These are phyloP conservation scores for Exophiala alcalophila DNA, from an alignment of 2,329 filamentous ascomycete genomes.

Conservation along the genomic window DNA sequence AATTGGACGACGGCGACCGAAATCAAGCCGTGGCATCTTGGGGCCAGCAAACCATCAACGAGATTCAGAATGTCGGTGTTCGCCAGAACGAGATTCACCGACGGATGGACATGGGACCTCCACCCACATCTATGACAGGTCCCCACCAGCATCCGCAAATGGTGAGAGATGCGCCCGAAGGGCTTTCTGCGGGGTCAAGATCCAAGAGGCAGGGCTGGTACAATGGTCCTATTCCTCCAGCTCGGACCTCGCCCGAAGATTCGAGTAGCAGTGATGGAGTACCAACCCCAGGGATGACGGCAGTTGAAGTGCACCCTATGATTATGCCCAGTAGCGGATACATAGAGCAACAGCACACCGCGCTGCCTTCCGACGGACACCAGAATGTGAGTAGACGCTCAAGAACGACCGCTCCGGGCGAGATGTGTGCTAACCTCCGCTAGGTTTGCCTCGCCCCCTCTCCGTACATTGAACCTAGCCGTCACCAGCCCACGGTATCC, in stretches of 20 bases:
- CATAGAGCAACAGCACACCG: constrained; percentile 43
- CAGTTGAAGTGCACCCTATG: constrained; percentile 48
- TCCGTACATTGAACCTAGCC: constrained; percentile 19
- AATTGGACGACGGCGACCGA: constrained; percentile 37
- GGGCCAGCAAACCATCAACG: constrained; percentile 45
- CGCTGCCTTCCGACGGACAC: constrained; percentile 37
- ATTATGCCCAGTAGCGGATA: constrained; percentile 49
- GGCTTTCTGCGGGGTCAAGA: constrained; percentile 18
- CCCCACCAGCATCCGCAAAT: constrained; percentile 29
- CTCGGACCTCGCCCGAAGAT: constrained; percentile 47
- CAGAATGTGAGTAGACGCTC: constrained; percentile 40
- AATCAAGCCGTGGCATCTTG: constrained; percentile 41
- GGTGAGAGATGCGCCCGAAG: constrained; percentile 23
- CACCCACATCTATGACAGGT: constrained; percentile 14
- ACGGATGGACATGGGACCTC: constrained; percentile 23
- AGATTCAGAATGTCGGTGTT: constrained; percentile 34
- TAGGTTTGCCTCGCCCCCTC: constrained; percentile 25
- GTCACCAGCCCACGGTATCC: constrained; percentile 14
- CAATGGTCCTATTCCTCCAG: constrained; percentile 34
- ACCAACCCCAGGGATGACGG: constrained; percentile 46
- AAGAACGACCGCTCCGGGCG: not conserved
- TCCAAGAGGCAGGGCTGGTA: constrained; percentile 37
- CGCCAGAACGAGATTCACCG: constrained; percentile 8
- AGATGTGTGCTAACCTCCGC: constrained; percentile 31
- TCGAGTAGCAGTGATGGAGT: constrained; percentile 50